These are phyloP conservation scores for Yamadazyma tumulicola DNA, from an alignment of 805 yeast species.

Conservation along the genomic window DNA sequence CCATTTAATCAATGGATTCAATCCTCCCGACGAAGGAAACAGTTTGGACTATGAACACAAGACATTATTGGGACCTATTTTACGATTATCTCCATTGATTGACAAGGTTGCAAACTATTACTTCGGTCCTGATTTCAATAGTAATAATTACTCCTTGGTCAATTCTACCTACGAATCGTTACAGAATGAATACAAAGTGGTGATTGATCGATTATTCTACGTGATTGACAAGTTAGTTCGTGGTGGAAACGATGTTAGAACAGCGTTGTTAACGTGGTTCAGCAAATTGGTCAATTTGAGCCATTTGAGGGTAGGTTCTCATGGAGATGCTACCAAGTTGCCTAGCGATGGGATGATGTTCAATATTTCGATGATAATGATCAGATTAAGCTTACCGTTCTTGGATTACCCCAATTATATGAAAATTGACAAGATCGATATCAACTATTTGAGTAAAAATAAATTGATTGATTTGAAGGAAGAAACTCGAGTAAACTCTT, in stretches of 20 bases:
- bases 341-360: constrained; percentile 81
- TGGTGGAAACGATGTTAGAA: constrained; percentile 64
- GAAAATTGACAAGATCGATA: constrained; percentile 75
- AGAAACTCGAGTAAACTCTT: constrained; percentile 81
- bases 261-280: constrained; percentile 62
- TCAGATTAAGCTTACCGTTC: constrained; percentile 80
- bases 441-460: constrained; percentile 57
- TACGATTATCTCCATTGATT: constrained; percentile 70
- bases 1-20: constrained; percentile 54
- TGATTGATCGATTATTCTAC: constrained; percentile 61
- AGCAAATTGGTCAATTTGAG: constrained; percentile 73
- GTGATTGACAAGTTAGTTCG: constrained; percentile 74
- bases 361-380: constrained; percentile 64
- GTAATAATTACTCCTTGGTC: constrained; percentile 18
- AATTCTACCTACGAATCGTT: constrained; percentile 54
- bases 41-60: constrained; percentile 55
- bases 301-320: constrained; percentile 84
- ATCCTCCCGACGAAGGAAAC: constrained; percentile 31
- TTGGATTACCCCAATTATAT: constrained; percentile 55
- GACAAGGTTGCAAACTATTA: constrained; percentile 46
- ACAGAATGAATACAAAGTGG: constrained; percentile 59
- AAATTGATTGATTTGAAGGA: constrained; percentile 63
- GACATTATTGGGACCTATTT: constrained; percentile 74
- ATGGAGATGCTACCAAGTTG: constrained; percentile 61
- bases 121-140: constrained; percentile 24